Evolutionary conservation across 164 flowering plant genomes (phyloP).

Genomic region (Saururus chinensis): DNA sequence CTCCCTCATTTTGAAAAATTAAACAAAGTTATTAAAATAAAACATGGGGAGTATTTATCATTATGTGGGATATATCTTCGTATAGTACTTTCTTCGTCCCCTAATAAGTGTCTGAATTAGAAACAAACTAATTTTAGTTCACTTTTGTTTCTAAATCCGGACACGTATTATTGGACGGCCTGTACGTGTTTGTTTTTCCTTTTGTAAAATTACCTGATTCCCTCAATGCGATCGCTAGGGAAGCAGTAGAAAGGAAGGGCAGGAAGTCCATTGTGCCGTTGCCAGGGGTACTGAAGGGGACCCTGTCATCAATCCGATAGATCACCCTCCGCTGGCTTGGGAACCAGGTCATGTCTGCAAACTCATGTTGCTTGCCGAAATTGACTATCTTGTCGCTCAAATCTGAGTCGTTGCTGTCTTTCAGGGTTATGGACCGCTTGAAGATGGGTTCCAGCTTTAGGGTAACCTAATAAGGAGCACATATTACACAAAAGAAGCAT

Average conservation of each 20-base stretch:
- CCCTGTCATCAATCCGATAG: constrained; percentile 49
- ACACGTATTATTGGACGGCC: too few relatives aligned
- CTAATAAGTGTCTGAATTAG: too few relatives aligned
- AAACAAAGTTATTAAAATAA: too few relatives aligned
- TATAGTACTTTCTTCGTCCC: too few relatives aligned
- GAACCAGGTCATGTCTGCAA: constrained; percentile 26
- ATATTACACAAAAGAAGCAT: too few relatives aligned
- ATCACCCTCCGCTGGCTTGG: constrained; percentile 38
- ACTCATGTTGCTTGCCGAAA: constrained; percentile 55
- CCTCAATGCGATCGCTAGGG: constrained; percentile 17
- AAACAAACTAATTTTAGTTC: too few relatives aligned
- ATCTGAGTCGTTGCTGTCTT: constrained; percentile 29
- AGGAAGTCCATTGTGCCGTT: constrained; percentile 31
- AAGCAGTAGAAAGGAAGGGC: constrained; percentile 35
- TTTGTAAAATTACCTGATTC: constrained; percentile 10
- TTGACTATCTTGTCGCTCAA: constrained; percentile 30
- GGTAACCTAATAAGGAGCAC: constrained; percentile 32
- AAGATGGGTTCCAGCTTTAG: constrained; percentile 45
- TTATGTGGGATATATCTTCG: too few relatives aligned
- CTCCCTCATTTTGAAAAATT: too few relatives aligned
- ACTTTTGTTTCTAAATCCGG: too few relatives aligned
- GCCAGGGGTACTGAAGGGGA: constrained; percentile 28
- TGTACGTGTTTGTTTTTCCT: too few relatives aligned
- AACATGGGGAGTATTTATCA: too few relatives aligned
- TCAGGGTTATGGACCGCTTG: constrained; percentile 48